A percentile compares a stretch with the other conserved stretches of the same genome.
Evolutionary conservation across 164 flowering plant species (phyloP).

Genomic region (Platanus orientalis): DNA sequence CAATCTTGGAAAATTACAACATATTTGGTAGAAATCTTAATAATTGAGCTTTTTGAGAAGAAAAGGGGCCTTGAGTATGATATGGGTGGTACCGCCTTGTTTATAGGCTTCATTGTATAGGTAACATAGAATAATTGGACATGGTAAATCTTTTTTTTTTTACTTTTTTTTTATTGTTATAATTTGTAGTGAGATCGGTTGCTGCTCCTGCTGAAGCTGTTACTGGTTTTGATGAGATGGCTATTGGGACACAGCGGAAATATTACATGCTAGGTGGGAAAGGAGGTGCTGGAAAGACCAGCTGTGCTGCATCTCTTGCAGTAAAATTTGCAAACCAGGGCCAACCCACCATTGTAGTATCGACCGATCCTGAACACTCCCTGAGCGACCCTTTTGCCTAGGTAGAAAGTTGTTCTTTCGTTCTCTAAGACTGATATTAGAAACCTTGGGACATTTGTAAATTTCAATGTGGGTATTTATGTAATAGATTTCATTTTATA

Average conservation of each 20-base stretch:
- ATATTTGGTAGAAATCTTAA: too few relatives aligned
- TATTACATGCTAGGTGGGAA: slow-evolving; percentile 94
- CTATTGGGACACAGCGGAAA: slow-evolving; percentile 57
- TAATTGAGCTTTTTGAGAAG: neutral
- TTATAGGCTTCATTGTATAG: too few relatives aligned
- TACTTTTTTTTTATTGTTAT: neutral
- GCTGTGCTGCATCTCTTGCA: slow-evolving; percentile 97
- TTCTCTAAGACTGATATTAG: neutral
- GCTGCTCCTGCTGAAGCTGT: slow-evolving; percentile 64
- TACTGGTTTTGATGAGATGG: slow-evolving; percentile 79
- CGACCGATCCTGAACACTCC: slow-evolving; percentile 99
- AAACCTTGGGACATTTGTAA: neutral
- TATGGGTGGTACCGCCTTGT: too few relatives aligned
- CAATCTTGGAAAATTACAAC: neutral
- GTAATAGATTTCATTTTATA: neutral
- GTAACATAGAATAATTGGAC: too few relatives aligned
- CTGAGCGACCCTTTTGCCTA: slow-evolving; percentile 96
- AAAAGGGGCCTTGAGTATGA: neutral
- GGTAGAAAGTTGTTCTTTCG: slow-evolving; percentile 26
- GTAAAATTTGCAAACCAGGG: slow-evolving; percentile 87
- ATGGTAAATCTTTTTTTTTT: neutral
- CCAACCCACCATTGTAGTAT: slow-evolving; percentile 87
- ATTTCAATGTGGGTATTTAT: neutral
- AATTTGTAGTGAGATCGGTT: slow-evolving; percentile 65
- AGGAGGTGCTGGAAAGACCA: slow-evolving; percentile 97